These are phyloP conservation scores for Thalassiosira exigua DNA, from an alignment of 352 stramenopile genomes.

Conservation along the genomic window DNA sequence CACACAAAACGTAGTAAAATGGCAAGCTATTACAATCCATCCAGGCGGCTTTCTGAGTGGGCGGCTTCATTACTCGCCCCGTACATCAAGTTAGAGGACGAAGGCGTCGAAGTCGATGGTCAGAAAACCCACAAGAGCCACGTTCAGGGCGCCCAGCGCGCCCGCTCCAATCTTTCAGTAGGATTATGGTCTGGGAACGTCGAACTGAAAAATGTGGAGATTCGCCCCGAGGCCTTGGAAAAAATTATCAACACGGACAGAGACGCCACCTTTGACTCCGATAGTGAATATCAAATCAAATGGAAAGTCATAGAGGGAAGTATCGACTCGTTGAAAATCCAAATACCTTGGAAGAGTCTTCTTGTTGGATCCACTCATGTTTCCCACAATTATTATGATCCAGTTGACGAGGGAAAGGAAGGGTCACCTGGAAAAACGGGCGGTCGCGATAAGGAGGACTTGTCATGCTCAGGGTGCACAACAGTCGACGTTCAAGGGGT, in stretches of 20 bases:
- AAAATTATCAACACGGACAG: conserved; percentile 47
- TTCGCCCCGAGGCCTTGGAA: conserved; percentile 61
- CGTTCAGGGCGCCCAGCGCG: neutral
- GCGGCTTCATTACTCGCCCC: conserved; percentile 51
- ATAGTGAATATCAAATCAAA: conserved; percentile 32
- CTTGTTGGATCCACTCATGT: conserved; percentile 53
- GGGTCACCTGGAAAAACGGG: neutral
- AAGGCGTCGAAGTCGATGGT: conserved; percentile 2
- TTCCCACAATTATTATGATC: conserved; percentile 17
- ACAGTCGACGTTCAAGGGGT: conserved; percentile 53
- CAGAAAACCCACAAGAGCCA: neutral
- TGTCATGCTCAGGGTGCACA: conserved; percentile 29
- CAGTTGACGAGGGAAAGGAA: neutral
- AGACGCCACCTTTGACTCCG: neutral
- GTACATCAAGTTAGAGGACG: conserved; percentile 61
- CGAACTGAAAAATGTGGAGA: conserved; percentile 61
- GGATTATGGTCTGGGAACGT: conserved; percentile 63
- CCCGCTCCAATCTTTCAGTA: conserved; percentile 41
- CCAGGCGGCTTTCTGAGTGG: conserved; percentile 59
- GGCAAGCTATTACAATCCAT: conserved; percentile 52
- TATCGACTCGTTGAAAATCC: conserved; percentile 54
- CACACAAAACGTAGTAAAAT: too few relatives aligned
- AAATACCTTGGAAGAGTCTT: conserved; percentile 62
- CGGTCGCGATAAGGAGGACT: neutral
- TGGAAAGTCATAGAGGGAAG: conserved; percentile 60